Evolutionary conservation across 2,329 filamentous ascomycete species (phyloP).

Genomic region (Thielaviopsis populi): DNA sequence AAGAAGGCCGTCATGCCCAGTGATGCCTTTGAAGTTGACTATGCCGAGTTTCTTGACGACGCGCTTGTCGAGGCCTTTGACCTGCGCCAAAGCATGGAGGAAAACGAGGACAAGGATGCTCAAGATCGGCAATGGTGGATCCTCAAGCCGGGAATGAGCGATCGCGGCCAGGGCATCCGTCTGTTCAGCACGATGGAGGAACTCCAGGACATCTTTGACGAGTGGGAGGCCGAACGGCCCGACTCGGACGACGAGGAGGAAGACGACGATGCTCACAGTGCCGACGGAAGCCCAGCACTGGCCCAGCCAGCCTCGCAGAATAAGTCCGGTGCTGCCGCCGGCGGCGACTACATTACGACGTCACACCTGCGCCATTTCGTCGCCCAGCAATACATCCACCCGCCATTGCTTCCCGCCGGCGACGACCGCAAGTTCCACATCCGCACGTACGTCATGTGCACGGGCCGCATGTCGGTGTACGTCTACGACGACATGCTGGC

Average conservation of each 20-base stretch:
- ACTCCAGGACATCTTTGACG: constrained; percentile 76
- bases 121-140: constrained; percentile 79
- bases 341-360: constrained; percentile 51
- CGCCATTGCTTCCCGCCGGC: constrained; percentile 58
- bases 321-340: constrained; percentile 25
- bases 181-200: constrained; percentile 77
- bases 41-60: constrained; percentile 91
- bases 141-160: constrained; percentile 93
- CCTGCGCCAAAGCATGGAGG: constrained; percentile 58
- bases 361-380: constrained; percentile 93
- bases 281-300: not conserved
- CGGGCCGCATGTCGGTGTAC: constrained; percentile 64
- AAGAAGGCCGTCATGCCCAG: constrained; percentile 56
- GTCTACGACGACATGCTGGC: constrained; percentile 87
- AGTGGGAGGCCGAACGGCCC: constrained; percentile 60
- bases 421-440: constrained; percentile 82
- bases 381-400: constrained; percentile 86
- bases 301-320: constrained; percentile 15
- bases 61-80: constrained; percentile 83
- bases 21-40: constrained; percentile 87
- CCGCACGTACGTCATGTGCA: constrained; percentile 73
- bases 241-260: constrained; percentile 50
- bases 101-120: constrained; percentile 35
- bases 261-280: constrained; percentile 20
- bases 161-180: constrained; percentile 82